Evolutionary conservation across 495 filamentous ascomycete genomes (phyloP).

Genomic region (Chaetomidium leptoderma): DNA sequence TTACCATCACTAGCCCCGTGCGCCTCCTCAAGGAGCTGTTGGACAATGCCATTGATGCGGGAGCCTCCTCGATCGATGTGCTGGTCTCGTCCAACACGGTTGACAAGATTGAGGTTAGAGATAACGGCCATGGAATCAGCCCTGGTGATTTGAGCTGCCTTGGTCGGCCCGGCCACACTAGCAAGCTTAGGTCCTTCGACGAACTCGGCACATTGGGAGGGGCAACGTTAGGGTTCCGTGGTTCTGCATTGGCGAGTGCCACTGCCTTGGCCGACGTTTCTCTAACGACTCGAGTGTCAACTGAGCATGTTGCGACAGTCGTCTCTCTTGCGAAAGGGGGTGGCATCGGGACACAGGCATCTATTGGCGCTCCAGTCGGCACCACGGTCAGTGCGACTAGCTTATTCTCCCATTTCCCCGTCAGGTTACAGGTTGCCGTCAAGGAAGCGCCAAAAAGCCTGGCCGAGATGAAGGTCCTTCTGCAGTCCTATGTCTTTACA

Average conservation of each 20-base stretch:
- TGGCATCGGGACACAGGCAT: constrained; percentile 40
- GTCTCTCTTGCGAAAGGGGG: constrained; percentile 38
- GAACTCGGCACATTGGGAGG: constrained; percentile 66
- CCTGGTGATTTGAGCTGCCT: constrained; percentile 64
- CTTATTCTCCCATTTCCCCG: constrained; percentile 68
- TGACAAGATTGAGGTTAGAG: constrained; percentile 80
- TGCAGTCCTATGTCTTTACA: constrained; percentile 74
- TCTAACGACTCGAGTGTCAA: constrained; percentile 66
- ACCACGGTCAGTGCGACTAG: constrained; percentile 68
- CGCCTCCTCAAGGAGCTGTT: constrained; percentile 85
- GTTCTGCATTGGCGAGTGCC: constrained; percentile 77
- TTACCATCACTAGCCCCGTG: constrained; percentile 66
- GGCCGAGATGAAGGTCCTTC: constrained; percentile 57
- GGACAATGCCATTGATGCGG: constrained; percentile 86
- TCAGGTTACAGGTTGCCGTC: constrained; percentile 61
- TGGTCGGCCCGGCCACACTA: constrained; percentile 70
- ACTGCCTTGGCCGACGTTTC: constrained; percentile 62
- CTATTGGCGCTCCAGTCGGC: constrained; percentile 64
- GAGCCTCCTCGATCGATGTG: constrained; percentile 66
- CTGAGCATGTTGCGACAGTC: constrained; percentile 59
- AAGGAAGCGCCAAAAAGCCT: constrained; percentile 62
- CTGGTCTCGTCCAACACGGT: constrained; percentile 72
- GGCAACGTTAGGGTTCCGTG: constrained; percentile 77
- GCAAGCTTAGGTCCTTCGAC: constrained; percentile 71
- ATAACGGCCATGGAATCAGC: constrained; percentile 82